Evolutionary conservation across 768 basidiomycete species (phyloP).

Genomic region (Serendipita vermifera): DNA sequence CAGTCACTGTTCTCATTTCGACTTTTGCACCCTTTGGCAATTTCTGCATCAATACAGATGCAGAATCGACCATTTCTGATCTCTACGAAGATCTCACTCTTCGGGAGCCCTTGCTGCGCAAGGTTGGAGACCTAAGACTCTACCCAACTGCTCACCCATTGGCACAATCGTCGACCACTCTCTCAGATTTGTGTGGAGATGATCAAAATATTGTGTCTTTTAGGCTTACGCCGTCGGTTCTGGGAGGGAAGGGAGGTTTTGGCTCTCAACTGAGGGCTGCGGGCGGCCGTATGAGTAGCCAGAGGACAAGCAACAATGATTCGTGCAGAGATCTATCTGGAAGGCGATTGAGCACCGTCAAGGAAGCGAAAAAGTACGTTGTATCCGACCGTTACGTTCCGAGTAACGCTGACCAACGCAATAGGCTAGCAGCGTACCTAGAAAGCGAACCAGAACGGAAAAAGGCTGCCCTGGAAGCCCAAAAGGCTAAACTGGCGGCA

Average conservation of each 20-base stretch:
- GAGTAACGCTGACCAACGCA: background rate
- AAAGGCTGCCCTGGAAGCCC: constrained; percentile 62
- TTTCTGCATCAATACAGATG: constrained; percentile 34
- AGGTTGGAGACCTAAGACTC: constrained; percentile 29
- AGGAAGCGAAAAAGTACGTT: constrained; percentile 84
- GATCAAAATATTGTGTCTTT: constrained; percentile 42
- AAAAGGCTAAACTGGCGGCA: constrained; percentile 69
- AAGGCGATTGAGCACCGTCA: constrained; percentile 79
- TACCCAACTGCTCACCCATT: constrained; percentile 29
- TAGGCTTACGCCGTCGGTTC: constrained; percentile 57
- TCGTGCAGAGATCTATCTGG: constrained; percentile 89
- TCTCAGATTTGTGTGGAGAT: constrained; percentile 27
- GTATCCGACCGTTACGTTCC: background rate
- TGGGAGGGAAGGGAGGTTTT: constrained; percentile 95
- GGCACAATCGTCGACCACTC: constrained; percentile 20
- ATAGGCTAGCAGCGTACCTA: constrained; percentile 71
- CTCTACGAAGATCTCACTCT: constrained; percentile 33
- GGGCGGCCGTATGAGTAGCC: constrained; percentile 93
- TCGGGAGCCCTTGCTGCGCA: constrained; percentile 38
- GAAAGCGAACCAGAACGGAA: constrained; percentile 72
- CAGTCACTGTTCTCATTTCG: constrained; percentile 41
- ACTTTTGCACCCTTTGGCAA: constrained; percentile 50
- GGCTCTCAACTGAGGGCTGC: constrained; percentile 93
- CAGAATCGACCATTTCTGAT: constrained; percentile 28
- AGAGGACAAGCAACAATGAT: constrained; percentile 91